phyloP scores from a whole-genome alignment of 495 filamentous ascomycete species.

The Penicillium parvum region DNA sequence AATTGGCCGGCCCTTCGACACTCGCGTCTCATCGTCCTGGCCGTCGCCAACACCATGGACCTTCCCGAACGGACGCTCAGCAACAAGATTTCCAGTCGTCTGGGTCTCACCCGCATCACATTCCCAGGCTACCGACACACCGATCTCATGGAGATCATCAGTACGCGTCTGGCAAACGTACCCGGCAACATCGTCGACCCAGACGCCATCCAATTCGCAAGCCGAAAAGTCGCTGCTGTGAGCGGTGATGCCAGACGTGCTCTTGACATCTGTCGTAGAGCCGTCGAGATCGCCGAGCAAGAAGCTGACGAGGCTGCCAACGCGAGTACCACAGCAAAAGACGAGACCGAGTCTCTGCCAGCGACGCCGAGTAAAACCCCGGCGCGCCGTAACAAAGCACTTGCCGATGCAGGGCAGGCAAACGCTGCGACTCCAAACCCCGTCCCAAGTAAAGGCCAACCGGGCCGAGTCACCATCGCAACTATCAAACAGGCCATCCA shows the following conservation, averaged over 20 bases:
- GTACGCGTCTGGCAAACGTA: slow-evolving; percentile 79
- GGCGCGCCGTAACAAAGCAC: slow-evolving; percentile 30
- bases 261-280: slow-evolving; percentile 90
- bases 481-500: slow-evolving; percentile 91
- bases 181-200: slow-evolving; percentile 85
- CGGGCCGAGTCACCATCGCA: slow-evolving; percentile 76
- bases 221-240: slow-evolving; percentile 93
- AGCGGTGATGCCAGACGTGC: slow-evolving; percentile 90
- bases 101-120: slow-evolving; percentile 86
- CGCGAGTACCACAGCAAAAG: slow-evolving; percentile 12
- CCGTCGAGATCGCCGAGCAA: slow-evolving; percentile 91
- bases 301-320: slow-evolving; percentile 44
- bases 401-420: slow-evolving; percentile 9
- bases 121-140: slow-evolving; percentile 97
- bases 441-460: slow-evolving; percentile 23
- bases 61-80: slow-evolving; percentile 91
- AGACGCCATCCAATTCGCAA: slow-evolving; percentile 95
- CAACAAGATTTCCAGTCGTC: slow-evolving; percentile 94
- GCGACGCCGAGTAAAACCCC: slow-evolving; percentile 46
- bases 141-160: slow-evolving; percentile 96
- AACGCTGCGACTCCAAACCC: slow-evolving; percentile 12
- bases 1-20: slow-evolving; percentile 97
- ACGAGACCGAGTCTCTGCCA: slow-evolving; percentile 35
- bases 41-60: slow-evolving; percentile 99
- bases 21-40: slow-evolving; percentile 88